These are phyloP conservation scores for Anaeramoeba flamelloides DNA, from an alignment of 78 protist genomes.

Conservation along the genomic window DNA sequence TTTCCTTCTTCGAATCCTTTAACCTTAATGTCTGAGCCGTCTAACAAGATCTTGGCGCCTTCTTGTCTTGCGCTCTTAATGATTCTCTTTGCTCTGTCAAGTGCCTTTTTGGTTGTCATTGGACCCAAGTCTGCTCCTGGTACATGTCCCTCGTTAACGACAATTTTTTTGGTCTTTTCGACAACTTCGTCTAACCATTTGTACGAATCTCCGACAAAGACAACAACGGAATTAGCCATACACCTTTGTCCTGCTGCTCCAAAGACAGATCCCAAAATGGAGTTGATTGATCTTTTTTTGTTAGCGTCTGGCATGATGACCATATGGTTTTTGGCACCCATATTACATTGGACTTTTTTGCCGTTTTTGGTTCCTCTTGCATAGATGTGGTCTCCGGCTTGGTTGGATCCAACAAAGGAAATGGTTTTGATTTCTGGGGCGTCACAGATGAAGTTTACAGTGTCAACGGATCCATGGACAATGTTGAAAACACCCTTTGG, in stretches of 20 bases:
- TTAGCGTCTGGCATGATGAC: conserved; percentile 81
- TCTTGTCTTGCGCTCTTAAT: conserved; percentile 42
- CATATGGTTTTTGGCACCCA: conserved; percentile 95
- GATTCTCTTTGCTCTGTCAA: conserved; percentile 39
- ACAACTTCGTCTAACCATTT: conserved; percentile 57
- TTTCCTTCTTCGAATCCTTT: conserved; percentile 57
- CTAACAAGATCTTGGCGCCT: conserved; percentile 67
- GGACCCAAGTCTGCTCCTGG: conserved; percentile 83
- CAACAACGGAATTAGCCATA: conserved; percentile 85
- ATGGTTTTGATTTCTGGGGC: conserved; percentile 69
- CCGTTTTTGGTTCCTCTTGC: conserved; percentile 70
- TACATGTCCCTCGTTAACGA: too few species aligned
- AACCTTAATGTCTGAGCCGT: conserved; percentile 60
- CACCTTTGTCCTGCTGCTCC: conserved; percentile 98
- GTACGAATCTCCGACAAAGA: conserved; percentile 77
- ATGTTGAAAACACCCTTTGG: conserved; percentile 39
- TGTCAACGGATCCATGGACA: conserved; percentile 53
- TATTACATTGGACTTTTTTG: conserved; percentile 77
- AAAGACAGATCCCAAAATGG: conserved; percentile 75
- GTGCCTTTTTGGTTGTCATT: conserved; percentile 56
- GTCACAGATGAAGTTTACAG: conserved; percentile 81
- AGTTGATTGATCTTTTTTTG: conserved; percentile 57
- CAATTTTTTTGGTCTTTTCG: conserved; percentile 44
- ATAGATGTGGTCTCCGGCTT: conserved; percentile 57
- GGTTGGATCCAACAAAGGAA: conserved; percentile 82